Conservation (phyloP, 768 basidiomycete species). For the Auricularia auricula-judae region DNA sequence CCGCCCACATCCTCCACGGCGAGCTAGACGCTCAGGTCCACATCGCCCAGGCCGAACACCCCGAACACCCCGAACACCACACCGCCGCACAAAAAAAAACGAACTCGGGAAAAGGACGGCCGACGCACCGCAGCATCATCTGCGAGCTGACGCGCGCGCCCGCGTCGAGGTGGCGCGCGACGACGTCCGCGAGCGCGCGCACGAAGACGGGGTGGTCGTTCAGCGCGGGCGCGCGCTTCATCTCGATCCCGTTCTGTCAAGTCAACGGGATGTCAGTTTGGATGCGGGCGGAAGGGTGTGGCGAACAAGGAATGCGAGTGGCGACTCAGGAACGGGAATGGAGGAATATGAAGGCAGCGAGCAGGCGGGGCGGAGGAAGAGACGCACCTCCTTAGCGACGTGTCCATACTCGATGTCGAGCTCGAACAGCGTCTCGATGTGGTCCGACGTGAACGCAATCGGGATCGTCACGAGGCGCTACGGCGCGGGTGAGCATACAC, state of each 20-base stretch:
- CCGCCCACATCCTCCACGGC: too few relatives aligned
- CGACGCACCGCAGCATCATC: constrained; percentile 47
- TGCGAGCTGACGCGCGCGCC: constrained; percentile 67
- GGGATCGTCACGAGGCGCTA: constrained; percentile 54
- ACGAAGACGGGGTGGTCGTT: constrained; percentile 96
- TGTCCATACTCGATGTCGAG: constrained; percentile 87
- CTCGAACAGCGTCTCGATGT: constrained; percentile 97
- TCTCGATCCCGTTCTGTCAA: constrained; percentile 76
- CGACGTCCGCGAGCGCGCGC: constrained; percentile 87
- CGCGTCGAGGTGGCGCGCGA: constrained; percentile 56
- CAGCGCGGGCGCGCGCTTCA: constrained; percentile 78
- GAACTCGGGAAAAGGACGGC: too few relatives aligned
- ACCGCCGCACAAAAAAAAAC: too few relatives aligned
- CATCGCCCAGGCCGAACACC: too few relatives aligned
- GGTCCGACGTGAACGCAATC: constrained; percentile 97
- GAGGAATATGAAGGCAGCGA: too few relatives aligned
- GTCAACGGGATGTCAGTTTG: too few relatives aligned
- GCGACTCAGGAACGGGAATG: too few relatives aligned
- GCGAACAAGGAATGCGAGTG: too few relatives aligned
- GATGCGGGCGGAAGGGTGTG: neutral
- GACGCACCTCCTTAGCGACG: constrained; percentile 81
- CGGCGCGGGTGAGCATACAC: constrained; percentile 23
- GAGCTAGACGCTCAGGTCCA: too few relatives aligned
- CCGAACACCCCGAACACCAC: too few relatives aligned
- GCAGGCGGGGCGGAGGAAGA: neutral